Evolutionary conservation across 306 rosid genomes (phyloP), one percentile per base, ranked within the genome.

Genomic region (Arachis stenosperma): DNA sequence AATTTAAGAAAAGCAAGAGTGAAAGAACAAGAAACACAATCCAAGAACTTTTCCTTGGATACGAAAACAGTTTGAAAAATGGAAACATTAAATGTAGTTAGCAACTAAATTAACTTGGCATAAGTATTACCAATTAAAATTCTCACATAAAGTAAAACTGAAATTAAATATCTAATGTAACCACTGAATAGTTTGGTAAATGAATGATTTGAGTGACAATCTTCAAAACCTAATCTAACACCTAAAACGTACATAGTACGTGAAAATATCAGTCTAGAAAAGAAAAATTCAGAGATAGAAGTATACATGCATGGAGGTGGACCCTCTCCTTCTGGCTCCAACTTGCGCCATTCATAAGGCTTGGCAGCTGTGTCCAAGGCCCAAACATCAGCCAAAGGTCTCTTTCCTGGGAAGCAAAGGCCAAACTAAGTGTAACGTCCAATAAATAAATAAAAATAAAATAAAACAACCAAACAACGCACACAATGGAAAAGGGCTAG

Each of bases 351-450:
- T 76, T 95, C 99, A 67, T 95, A 95, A 80, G 99, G 99, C 82
- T 95, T 95, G 61, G 99, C 99, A 78, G 99, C 99, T 14, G 99
- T 95, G 84, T 95, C 99, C 70, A 95, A 64, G 11, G 99, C 99
- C 99, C 99, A 95, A 44, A 95, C 99, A 86, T 95, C 99, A 69
- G 98, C 98, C 85, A 95, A 88, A 83, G 99, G 99, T 56, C 99
- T 91, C 86, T 95, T 95, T 65, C 99, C 99, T 95, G 88, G 75
- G 70, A 80, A 62, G 52, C 67, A 84, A 40, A 82, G 68, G 71
- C 52, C 65, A 75, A 78, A 78, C 53, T 14, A 29, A 29, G 50
- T 65, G 54, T 46, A 54, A 78, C 8, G 29, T 44, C 69, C 65
- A 69, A 43, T 46, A 65, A 59, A 41, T 66, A 76, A 58, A 14